Evolutionary conservation across 2,329 filamentous ascomycete genomes (phyloP), one percentile per base, ranked within the genome.

Genomic region (Septoria petroselini): DNA sequence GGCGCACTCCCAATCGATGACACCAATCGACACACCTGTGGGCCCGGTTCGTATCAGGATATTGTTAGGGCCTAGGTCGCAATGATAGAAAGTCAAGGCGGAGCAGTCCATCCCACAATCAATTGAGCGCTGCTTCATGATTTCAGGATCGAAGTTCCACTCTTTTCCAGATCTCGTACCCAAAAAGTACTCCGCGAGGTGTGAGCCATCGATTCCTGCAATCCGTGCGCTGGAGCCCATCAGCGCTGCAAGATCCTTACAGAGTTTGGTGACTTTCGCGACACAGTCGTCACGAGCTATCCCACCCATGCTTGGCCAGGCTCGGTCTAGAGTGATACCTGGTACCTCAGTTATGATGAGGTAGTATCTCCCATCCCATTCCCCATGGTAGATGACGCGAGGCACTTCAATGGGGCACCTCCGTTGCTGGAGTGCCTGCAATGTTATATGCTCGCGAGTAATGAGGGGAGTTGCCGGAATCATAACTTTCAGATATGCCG

Each of bases 1-100:
- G 14, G 29, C 29, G 18, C 41, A 44, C 18, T 44, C 41, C 41
- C 41, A 44, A 21, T 44, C 41, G 41, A 44, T 44, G 4, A 44
- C 3, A 34, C 41, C 41, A 9, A 44, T 17, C 6, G 7, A 5
- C 3, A n/a, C 8, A 3, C 27, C 17, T 5, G 8, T 14, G 3
- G 41, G 8, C 15, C 1, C 7, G 4, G 17, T 38, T 3, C 7
- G 34, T 2, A 38, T 17, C 9, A 38, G 12, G 3, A 38, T 18
- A 5, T 38, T 38, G 2, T 2, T 2, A 38, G 34, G 34, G 7
- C 34, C 7, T 7, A 38, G 34, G 7, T 38, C 34, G 34, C 34
- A 38, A 17, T 38, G 34, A 17, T 38, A 38, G 7, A 38, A 38
- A 3, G 18, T 17, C 34, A 38, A 5, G 34, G 5, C 17, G 7